Base-by-base conservation (phyloP, 805 yeast species). In the Priceomyces fermenticarens region DNA sequence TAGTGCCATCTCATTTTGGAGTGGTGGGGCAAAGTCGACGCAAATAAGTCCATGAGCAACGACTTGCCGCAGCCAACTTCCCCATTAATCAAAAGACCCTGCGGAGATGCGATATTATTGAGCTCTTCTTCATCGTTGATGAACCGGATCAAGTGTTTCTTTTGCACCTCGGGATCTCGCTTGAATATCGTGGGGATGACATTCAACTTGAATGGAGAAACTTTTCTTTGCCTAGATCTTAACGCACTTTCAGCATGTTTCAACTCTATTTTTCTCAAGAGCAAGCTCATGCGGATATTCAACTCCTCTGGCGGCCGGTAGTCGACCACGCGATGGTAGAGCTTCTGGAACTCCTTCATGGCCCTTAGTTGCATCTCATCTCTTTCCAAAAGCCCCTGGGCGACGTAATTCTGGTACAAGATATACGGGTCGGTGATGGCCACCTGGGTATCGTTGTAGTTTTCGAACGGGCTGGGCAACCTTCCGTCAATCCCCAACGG, bases 31-130 rank as follows among this genome's bases (percentile, higher is more conserved):
- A 84, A 62, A 1, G 83, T 70, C 36, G 68, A 66, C 1, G 88
- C 88, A 62, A 84, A 83, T 14, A 84, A 75, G 49, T 83, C 88
- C 77, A 84, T 76, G 36, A 84, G 57, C 83, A 84, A 77, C 1
- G 87, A 78, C 53, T 84, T 84, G 1, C 90, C 90, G 48, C 85
- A 79, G 0, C 90, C 90, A 3, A 80, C 86, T 43, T 77, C 85
- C 3, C 85, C 86, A 57, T 78, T 79, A 4, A 81, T 57, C 35
- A 81, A 54, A 4, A 84, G 59, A 0, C 90, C 90, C 42, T 75
- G 83, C 0, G 89, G 89, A 0, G 85, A 70, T 1, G 75, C 67
- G 41, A 79, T 65, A 40, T 75, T 66, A 3, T 59, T 51, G 26
- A 82, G 54, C 47, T 80, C 84, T 43, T 81, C 85, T 47, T 82